Conservation (phyloP, 1,284 basidiomycete genomes). For the Ganoderma lingzhi region DNA sequence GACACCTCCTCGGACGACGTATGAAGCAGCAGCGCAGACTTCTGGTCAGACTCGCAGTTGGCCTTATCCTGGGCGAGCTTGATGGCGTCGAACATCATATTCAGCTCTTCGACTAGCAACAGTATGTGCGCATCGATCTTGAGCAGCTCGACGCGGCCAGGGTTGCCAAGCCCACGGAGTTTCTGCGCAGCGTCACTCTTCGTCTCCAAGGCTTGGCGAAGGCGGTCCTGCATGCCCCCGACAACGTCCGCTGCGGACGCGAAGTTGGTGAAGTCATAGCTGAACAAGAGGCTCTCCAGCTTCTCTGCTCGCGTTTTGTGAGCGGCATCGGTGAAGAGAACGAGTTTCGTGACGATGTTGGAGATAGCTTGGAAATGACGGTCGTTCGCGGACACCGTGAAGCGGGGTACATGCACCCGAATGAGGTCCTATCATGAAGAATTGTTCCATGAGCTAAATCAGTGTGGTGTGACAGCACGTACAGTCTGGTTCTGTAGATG, state of each 20-base stretch:
- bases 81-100: slow-evolving; percentile 91
- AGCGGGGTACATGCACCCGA: slow-evolving; percentile 82
- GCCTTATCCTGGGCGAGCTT: slow-evolving; percentile 81
- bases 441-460: neutral
- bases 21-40: slow-evolving; percentile 85
- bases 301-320: slow-evolving; percentile 81
- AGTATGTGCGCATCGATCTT: slow-evolving; percentile 82
- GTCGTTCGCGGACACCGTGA: slow-evolving; percentile 90
- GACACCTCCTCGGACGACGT: slow-evolving; percentile 89
- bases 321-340: slow-evolving; percentile 89
- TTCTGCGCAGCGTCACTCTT: slow-evolving; percentile 59
- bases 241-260: slow-evolving; percentile 75
- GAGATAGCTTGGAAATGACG: slow-evolving; percentile 90
- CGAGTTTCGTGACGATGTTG: slow-evolving; percentile 86
- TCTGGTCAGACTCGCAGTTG: slow-evolving; percentile 77
- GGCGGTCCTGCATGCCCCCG: slow-evolving; percentile 75
- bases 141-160: slow-evolving; percentile 65
- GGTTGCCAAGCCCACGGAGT: slow-evolving; percentile 49
- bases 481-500: slow-evolving; percentile 88
- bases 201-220: slow-evolving; percentile 74
- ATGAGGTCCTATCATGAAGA: slow-evolving; percentile 74
- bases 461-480: slow-evolving; percentile 6
- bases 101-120: slow-evolving; percentile 82
- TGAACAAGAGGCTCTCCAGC: slow-evolving; percentile 87
- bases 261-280: slow-evolving; percentile 91